These are phyloP conservation scores for Tremellales sp. DNA, from an alignment of 1,284 basidiomycete species.

Conservation along the genomic window DNA sequence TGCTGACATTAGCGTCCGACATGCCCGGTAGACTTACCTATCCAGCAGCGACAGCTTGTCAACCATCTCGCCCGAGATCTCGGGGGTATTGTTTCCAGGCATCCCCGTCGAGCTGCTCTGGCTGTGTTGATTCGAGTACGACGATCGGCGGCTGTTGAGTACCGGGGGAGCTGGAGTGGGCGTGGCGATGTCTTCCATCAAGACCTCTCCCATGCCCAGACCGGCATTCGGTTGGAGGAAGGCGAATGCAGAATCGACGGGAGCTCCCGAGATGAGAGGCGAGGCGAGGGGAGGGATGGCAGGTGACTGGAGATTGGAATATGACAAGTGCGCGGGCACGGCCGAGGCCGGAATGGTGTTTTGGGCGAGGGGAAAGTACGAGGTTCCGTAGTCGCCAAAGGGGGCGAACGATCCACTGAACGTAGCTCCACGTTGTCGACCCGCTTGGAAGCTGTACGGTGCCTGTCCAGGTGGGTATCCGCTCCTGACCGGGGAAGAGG, in stretches of 20 bases:
- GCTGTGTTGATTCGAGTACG: slow-evolving; percentile 2
- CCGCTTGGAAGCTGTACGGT: slow-evolving; percentile 18
- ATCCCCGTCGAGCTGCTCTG: not conserved
- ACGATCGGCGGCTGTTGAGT: slow-evolving; percentile 17
- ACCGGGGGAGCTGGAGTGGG: slow-evolving; percentile 16
- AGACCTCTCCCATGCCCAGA: slow-evolving; percentile 21
- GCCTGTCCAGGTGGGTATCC: slow-evolving; percentile 27
- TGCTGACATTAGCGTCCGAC: slow-evolving; percentile 23
- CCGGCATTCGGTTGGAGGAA: slow-evolving; percentile 8
- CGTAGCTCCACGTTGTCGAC: slow-evolving; percentile 40
- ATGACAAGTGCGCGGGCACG: slow-evolving; percentile 35
- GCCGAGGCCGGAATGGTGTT: slow-evolving; percentile 16
- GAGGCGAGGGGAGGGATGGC: slow-evolving; percentile 24
- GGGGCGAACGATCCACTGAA: slow-evolving; percentile 37
- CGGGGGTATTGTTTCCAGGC: slow-evolving; percentile 13
- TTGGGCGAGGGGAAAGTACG: slow-evolving; percentile 4
- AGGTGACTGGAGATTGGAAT: slow-evolving; percentile 27
- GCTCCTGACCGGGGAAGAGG: slow-evolving; percentile 36
- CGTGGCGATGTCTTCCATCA: slow-evolving; percentile 40
- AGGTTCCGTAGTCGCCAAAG: slow-evolving; percentile 1
- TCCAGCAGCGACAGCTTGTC: slow-evolving; percentile 39
- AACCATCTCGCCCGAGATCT: slow-evolving; percentile 26
- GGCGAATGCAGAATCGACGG: too few species aligned
- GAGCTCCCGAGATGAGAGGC: slow-evolving; percentile 20
- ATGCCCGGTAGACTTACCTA: slow-evolving; percentile 24